phyloP scores from a whole-genome alignment of 2,329 filamentous ascomycete genomes.

The Pseudocercospora fuligena region DNA sequence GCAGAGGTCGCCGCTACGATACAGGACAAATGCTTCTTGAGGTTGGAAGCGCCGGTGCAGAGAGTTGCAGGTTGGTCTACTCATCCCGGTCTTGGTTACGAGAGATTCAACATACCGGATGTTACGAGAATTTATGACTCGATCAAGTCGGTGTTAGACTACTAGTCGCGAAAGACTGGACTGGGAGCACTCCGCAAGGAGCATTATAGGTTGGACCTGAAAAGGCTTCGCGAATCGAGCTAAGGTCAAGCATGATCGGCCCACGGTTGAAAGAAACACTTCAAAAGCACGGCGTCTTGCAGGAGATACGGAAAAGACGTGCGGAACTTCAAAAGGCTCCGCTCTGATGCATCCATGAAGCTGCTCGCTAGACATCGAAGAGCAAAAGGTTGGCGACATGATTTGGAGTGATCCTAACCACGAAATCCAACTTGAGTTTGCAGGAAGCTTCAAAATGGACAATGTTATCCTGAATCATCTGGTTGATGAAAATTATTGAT shows the following conservation, averaged over 20 bases:
- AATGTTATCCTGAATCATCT: not conserved
- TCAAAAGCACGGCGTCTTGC: not conserved
- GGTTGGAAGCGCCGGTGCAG: constrained; percentile 82
- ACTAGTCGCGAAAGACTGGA: constrained; percentile 34
- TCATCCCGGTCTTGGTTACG: constrained; percentile 78
- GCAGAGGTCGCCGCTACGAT: constrained; percentile 88
- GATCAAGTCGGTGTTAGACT: constrained; percentile 53
- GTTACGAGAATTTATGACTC: constrained; percentile 69
- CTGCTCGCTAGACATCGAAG: not conserved
- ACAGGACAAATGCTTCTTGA: constrained; percentile 83
- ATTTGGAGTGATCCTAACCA: not conserved
- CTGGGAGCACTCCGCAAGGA: not conserved
- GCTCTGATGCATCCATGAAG: not conserved
- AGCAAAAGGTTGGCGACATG: not conserved
- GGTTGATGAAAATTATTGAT: not conserved
- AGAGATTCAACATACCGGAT: constrained; percentile 75
- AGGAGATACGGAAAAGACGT: not conserved
- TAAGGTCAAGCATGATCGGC: not conserved
- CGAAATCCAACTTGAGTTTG: not conserved
- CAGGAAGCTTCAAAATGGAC: not conserved
- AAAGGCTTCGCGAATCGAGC: not conserved
- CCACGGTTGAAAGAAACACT: not conserved
- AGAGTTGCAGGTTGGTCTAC: constrained; percentile 90
- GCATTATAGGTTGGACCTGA: not conserved
- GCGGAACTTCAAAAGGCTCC: not conserved